Percentiles rank a stretch among this genome's conserved stretches.
phyloP scores from a whole-genome alignment of 305 asterid species.

The Fraxinus albicans region DNA sequence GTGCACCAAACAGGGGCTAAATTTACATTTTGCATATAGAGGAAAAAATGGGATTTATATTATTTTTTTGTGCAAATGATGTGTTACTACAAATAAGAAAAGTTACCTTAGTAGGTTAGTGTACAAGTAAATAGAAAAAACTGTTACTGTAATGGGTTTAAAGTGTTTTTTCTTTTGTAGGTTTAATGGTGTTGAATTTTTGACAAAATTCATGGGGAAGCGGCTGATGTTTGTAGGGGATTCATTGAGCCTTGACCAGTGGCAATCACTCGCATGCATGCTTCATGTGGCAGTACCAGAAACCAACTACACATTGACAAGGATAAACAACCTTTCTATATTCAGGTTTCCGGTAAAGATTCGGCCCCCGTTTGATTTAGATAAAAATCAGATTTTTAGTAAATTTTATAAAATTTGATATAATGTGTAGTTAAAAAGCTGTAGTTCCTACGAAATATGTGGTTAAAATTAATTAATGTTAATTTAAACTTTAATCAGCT shows the following conservation, averaged over 20 bases:
- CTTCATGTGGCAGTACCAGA: conserved; percentile 48
- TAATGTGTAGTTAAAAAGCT: no score
- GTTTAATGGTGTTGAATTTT: conserved; percentile 49
- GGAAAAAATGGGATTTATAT: no score
- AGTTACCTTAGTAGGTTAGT: no score
- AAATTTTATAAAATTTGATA: no score
- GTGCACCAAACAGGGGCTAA: no score
- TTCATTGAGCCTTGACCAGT: conserved; percentile 61
- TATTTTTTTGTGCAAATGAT: not conserved
- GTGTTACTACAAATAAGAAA: not conserved
- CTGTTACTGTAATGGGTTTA: not conserved
- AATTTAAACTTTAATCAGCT: no score
- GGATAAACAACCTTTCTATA: conserved; percentile 32
- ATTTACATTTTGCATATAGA: no score
- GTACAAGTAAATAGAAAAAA: no score
- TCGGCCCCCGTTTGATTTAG: not conserved
- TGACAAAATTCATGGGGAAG: conserved; percentile 46
- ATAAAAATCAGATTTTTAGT: no score
- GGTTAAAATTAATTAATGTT: no score
- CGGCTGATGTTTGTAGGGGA: conserved; percentile 71
- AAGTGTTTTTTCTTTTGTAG: conserved; percentile 20
- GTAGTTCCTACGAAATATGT: no score
- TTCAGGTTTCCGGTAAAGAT: conserved; percentile 48
- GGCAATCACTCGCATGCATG: conserved; percentile 70
- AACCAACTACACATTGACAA: conserved; percentile 32